These are phyloP conservation scores for Leccinum variicolor DNA, from an alignment of 768 basidiomycete genomes.

Conservation along the genomic window DNA sequence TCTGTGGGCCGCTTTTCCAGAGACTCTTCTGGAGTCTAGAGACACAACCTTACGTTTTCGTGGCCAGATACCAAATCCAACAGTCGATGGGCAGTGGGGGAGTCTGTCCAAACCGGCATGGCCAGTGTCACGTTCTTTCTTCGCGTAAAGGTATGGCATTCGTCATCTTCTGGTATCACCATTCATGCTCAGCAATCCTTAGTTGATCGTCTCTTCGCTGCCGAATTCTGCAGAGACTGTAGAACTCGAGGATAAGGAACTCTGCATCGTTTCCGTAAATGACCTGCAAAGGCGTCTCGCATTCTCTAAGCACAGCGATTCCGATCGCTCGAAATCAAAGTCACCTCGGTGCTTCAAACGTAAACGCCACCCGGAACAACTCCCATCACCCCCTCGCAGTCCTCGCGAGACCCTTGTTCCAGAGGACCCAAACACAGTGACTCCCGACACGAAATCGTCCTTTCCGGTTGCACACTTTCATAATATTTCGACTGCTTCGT, in stretches of 20 bases:
- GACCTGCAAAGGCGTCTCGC: conserved; percentile 66
- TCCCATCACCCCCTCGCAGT: conserved; percentile 41
- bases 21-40: conserved; percentile 57
- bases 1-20: conserved; percentile 55
- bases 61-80: conserved; percentile 70
- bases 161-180: conserved; percentile 8
- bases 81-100: conserved; percentile 77
- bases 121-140: conserved; percentile 68
- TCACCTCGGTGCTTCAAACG: conserved; percentile 48
- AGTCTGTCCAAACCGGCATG: conserved; percentile 65
- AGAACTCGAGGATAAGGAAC: conserved; percentile 67
- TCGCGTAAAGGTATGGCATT: conserved; percentile 54
- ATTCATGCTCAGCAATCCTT: conserved; percentile 18
- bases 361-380: conserved; percentile 26
- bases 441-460: conserved; percentile 1
- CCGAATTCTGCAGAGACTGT: conserved; percentile 56
- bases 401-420: conserved; percentile 11
- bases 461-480: conserved; percentile 19
- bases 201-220: conserved; percentile 45
- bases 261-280: conserved; percentile 66
- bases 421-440: conserved; percentile 7
- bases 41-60: conserved; percentile 62
- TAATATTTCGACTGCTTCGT: conserved; percentile 30
- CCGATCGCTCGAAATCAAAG: conserved; percentile 50
- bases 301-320: conserved; percentile 54